A percentile compares a stretch with the other conserved stretches of the same genome.
phyloP scores from a whole-genome alignment of 2,329 filamentous ascomycete species.

The Penicillium concentricum region DNA sequence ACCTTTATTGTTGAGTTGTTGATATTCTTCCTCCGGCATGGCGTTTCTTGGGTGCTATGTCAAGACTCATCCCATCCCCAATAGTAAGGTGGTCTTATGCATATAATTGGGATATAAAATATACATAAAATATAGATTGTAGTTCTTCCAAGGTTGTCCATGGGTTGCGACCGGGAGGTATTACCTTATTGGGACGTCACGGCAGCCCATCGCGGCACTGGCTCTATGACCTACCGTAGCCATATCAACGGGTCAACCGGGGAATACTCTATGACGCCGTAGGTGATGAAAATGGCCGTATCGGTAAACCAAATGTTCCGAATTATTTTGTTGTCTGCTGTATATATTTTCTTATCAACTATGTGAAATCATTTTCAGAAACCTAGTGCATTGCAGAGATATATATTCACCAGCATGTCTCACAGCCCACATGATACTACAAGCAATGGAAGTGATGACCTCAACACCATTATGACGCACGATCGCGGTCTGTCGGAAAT shows the following conservation, averaged over 20 bases:
- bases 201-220: background rate
- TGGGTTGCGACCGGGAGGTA: background rate
- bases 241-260: constrained; percentile 9
- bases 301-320: background rate
- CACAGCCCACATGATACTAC: background rate
- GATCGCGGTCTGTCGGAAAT: constrained; percentile 2
- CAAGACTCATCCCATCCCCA: background rate
- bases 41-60: too few species aligned
- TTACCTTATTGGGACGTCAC: background rate
- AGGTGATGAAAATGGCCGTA: background rate
- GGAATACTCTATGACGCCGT: constrained; percentile 14
- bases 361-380: background rate
- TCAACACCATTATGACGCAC: constrained; percentile 1
- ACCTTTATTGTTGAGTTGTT: too few species aligned
- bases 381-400: background rate
- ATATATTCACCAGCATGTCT: constrained; percentile 5
- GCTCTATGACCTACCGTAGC: background rate
- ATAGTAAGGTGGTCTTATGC: background rate
- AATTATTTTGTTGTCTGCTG: background rate
- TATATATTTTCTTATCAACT: background rate
- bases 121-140: too few species aligned
- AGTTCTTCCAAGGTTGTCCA: too few species aligned
- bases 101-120: background rate
- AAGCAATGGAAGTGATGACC: constrained; percentile 6
- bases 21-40: background rate